Base-by-base conservation (phyloP, 306 rosid genomes). In the Hylodesmum podocarpum region DNA sequence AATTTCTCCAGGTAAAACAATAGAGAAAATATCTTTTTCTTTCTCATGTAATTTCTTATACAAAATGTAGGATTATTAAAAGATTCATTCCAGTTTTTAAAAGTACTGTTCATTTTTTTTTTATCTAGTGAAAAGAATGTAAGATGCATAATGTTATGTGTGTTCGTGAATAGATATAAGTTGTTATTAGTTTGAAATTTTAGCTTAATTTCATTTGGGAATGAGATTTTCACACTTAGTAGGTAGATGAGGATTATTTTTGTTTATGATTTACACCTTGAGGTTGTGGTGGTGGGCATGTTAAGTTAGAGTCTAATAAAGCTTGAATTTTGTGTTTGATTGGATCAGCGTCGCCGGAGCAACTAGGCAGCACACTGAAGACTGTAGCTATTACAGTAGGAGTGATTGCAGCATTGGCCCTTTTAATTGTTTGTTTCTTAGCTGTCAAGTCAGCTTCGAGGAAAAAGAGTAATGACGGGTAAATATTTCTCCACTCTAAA, bases 361-460 rank as follows among this genome's bases (percentile, higher is more conserved):
- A 54, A 33, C n/a, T 70, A 66, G 18, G 78, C 81, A 31, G 73
- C 92, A 2, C 76, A 88, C n/a, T n/a, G 57, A 93, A 68, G 78
- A 87, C 88, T 31, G 81, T 78, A 37, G 97, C 97, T 27, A 29
- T 90, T 79, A 92, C 80, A 15, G 86, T 92, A 28, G 97, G 97
- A 66, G 72, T 6, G 12, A 21, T 40, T 66, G 72, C 53, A 39
- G 72, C 72, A 39, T 22, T 66, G 36, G 72, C 34, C 40, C 40
- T 66, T 13, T 66, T 22, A 24, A 40, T 66, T 22, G 72, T 15
- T 66, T 66, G 49, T 24, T 12, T 39, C 6, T 40, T 66, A 40
- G 21, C 12, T 66, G 21, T 66, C 22, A 66, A 66, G 22, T 66
- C 70, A 64, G 0, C 19, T 18, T 39, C 37, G 29, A 64, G 37